Base-by-base conservation (phyloP, 1,284 basidiomycete genomes). In the Ustilago bromivora region DNA sequence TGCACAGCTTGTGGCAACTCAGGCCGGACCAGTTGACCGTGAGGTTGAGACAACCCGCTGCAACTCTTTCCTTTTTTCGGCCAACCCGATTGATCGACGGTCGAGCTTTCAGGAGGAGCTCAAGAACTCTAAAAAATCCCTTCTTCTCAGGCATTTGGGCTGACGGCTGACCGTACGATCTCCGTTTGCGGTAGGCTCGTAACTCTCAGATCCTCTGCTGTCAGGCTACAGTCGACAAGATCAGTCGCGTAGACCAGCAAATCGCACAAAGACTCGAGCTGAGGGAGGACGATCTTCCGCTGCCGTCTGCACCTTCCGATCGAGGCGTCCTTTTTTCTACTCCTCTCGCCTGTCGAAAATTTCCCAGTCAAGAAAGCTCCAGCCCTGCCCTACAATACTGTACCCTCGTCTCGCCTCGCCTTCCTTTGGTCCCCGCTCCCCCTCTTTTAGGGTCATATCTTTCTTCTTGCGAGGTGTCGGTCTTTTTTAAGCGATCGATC, bases 281-380 rank as follows among this genome's bases (percentile, higher is more conserved):
- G 15, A 23, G 35, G 38, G 28, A 31, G 38, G 12, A 1, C 49
- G 35, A 41, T 56, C 15, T 46, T 57, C 56, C 56, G 56, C n/a
- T n/a, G 49, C 28, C 0, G 28, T 2, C 60, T 62, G 60, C 60
- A 62, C 52, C 35, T 62, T 53, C 49, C 60, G 60, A 62, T 62
- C 60, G 60, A 62, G 60, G 10, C 38, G 60, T 10, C 43, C 23
- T 19, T 32, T 38, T 62, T 34, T 55, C 52, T 10, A 17, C 23
- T 19, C 32, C 40, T 62, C 41, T 55, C 52, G 40, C 53, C 31
- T 61, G 46, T 60, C 47, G 15, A 12, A 57, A 41, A 11, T 41
- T 41, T 41, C 1, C 40, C 40, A 15, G 13, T 41, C 40, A 41
- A 41, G 17, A 41, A 41, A 15, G 13, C 6, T 15, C 11, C 11